Conservation (phyloP, 768 basidiomycete species). For the Tulasnella sp. region DNA sequence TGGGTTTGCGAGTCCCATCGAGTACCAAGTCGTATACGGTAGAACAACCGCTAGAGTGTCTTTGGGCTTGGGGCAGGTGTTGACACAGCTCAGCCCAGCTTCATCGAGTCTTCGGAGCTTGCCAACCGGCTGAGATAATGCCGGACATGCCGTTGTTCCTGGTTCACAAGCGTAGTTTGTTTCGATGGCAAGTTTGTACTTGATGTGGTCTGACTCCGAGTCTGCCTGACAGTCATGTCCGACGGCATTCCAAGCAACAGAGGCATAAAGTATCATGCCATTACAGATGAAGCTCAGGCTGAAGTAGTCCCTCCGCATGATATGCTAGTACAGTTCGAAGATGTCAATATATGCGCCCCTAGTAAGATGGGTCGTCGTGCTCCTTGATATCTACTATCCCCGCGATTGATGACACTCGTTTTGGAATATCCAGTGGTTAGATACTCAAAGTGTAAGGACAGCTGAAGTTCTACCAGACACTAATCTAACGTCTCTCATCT, state of each 20-base stretch:
- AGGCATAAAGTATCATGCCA: not conserved
- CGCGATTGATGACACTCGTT: not conserved
- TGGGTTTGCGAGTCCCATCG: too few relatives aligned
- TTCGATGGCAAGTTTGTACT: not conserved
- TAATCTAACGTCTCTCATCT: not conserved
- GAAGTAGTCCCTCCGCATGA: conserved; percentile 23
- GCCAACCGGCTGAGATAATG: too few relatives aligned
- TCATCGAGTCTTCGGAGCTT: too few relatives aligned
- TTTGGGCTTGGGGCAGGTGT: not conserved
- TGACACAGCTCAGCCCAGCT: too few relatives aligned
- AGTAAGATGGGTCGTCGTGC: conserved; percentile 10
- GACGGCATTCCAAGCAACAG: not conserved
- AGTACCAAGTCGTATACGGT: not conserved
- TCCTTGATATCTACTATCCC: not conserved
- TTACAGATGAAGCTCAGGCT: not conserved
- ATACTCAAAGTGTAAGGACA: conserved; percentile 28
- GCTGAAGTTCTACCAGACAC: too few relatives aligned
- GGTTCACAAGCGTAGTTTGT: not conserved
- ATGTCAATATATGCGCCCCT: conserved; percentile 24
- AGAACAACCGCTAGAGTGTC: not conserved
- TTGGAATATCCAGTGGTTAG: conserved; percentile 25
- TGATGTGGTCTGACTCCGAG: not conserved
- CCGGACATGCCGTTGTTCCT: too few relatives aligned
- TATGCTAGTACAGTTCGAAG: conserved; percentile 25
- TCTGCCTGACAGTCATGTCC: not conserved